Evolutionary conservation across 2,329 filamentous ascomycete species (phyloP), one percentile per base, ranked within the genome.

Genomic region (Fusarium sp.): DNA sequence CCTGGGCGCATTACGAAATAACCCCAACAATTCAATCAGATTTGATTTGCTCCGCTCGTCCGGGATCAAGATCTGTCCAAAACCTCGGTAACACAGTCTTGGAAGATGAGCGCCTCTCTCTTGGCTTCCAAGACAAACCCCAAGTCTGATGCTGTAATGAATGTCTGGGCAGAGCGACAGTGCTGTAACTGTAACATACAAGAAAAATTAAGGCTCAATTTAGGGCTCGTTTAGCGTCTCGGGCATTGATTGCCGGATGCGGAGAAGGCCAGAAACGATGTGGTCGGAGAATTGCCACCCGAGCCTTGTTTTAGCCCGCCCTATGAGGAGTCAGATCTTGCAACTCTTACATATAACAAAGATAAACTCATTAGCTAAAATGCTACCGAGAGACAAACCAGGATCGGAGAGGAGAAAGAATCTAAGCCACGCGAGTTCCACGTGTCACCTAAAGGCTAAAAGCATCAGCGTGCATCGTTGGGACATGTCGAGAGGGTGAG

Each of bases 401-500:
- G 50, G 45, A 35, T 51, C 12, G 1, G n/a, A 10, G 9, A 20
- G 3, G 30, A 1, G 15, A 44, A 9, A 14, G 17, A 36, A 22
- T 26, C 11, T 41, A 10, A 42, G 54, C 65, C 63, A 68, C 64
- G 63, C 41, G 63, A 28, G 12, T 48, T 68, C 63, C 65, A 62
- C 63, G 63, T 62, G 65, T 68, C 54, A 64, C 6, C 26, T 41
- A 14, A 36, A 67, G 35, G 22, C 45, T 61, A 66, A 59, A 59
- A 38, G 55, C 41, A 58, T 48, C 32, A 36, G 30, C 55, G 22
- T 50, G 36, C 44, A 66, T 47, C 41, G 22, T 32, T 66, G 28
- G 41, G 26, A 30, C 28, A 22, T 14, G 17, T 55, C 8, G 5
- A 53, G 22, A n/a, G 6, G 39, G 24, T 58, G 42, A 66, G 65